Evolutionary conservation across 1,284 basidiomycete genomes (phyloP).

Genomic region (Sanguinoderma infundibulare): DNA sequence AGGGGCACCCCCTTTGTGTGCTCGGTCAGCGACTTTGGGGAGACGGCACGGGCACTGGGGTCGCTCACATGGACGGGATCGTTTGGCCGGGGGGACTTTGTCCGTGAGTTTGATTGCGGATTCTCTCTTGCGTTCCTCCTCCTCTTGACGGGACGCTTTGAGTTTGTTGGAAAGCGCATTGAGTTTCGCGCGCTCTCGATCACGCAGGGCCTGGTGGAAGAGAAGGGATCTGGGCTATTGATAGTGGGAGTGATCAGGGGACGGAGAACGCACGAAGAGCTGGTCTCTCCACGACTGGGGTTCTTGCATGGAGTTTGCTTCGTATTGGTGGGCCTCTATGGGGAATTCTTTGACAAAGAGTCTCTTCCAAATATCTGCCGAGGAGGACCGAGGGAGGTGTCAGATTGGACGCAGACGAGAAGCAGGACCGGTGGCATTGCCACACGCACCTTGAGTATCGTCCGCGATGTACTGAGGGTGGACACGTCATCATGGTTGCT

Average conservation of each 20-base stretch:
- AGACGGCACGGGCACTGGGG: slow-evolving; percentile 4
- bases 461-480: slow-evolving; percentile 53
- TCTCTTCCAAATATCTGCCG: slow-evolving; percentile 69
- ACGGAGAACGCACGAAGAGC: slow-evolving; percentile 58
- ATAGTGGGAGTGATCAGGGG: neutral
- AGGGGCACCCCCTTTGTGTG: slow-evolving; percentile 48
- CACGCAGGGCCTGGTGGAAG: slow-evolving; percentile 1
- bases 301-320: slow-evolving; percentile 42
- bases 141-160: slow-evolving; percentile 66
- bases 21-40: neutral
- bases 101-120: slow-evolving; percentile 74
- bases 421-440: neutral
- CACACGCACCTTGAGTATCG: slow-evolving; percentile 58
- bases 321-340: slow-evolving; percentile 50
- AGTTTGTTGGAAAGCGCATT: slow-evolving; percentile 63
- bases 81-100: slow-evolving; percentile 64
- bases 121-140: slow-evolving; percentile 72
- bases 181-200: slow-evolving; percentile 40
- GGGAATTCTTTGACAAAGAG: slow-evolving; percentile 65
- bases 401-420: slow-evolving; percentile 12
- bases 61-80: slow-evolving; percentile 52
- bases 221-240: neutral
- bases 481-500: slow-evolving; percentile 7
- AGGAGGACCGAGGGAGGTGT: slow-evolving; percentile 18
- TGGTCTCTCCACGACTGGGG: slow-evolving; percentile 70